Evolutionary conservation across 1,284 basidiomycete genomes (phyloP), one percentile per base, ranked within the genome.

Genomic region (Tylopilus sp.): DNA sequence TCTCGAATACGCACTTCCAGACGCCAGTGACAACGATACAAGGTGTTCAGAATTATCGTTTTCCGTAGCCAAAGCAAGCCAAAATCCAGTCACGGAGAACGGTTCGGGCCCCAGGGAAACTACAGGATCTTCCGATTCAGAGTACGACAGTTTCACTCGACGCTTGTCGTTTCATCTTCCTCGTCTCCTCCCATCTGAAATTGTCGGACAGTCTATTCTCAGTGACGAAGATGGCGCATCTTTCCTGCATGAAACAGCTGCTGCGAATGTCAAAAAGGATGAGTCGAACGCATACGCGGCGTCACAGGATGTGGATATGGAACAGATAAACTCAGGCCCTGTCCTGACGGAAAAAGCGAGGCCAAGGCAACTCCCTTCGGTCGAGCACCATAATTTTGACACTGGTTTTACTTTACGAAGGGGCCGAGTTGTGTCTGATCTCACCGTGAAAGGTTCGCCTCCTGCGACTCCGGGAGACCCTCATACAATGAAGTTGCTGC

Each of bases 351-450:
- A 62, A 48, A 62, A 43, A 51, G 48, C 43, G 11, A 41, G 35
- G 23, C 39, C 44, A 37, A 45, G 39, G 25, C 41, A 42, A 13
- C 36, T 59, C 7, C 47, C 52, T 26, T 30, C 34, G 5, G 34
- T 38, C 5, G 36, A 13, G 19, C 34, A 44, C 36, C 23, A 23
- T 16, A 25, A 41, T 34, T 18, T 30, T 10, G 23, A 29, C 8
- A 4, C 19, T 25, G 42, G 53, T 10, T 52, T 58, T 35, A 43
- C 46, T 11, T 36, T 33, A 18, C 59, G 52, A 51, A 54, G 67
- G 46, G 44, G 34, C 46, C 66, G 63, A 36, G 65, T 66, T 7
- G 55, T 49, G 19, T 69, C 67, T 10, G 63, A 65, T 44, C 51
- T 64, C 37, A 69, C 63, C 37, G 58, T 68, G 41, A 69, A 56